Percentiles rank a stretch among this genome's conserved stretches.
Evolutionary conservation across 495 filamentous ascomycete species (phyloP).

Genomic region (Durotheca rogersii): DNA sequence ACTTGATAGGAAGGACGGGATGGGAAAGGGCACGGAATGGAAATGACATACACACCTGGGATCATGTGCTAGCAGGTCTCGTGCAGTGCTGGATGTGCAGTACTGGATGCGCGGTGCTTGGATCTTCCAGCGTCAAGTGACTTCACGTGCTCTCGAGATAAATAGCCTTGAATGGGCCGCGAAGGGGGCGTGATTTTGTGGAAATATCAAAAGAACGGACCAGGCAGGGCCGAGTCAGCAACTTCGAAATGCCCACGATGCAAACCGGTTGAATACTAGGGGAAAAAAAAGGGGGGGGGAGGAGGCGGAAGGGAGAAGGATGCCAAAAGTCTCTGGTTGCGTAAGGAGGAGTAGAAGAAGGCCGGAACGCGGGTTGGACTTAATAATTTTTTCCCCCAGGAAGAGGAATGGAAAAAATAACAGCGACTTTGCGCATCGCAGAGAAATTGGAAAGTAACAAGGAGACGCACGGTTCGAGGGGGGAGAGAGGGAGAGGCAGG

Average conservation of each 20-base stretch:
- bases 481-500: conserved; percentile 28
- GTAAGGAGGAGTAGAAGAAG: conserved; percentile 1
- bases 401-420: conserved; percentile 17
- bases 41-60: conserved; percentile 27
- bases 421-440: conserved; percentile 24
- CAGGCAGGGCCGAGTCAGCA: conserved; percentile 24
- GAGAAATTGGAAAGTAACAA: conserved; percentile 30
- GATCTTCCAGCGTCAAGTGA: conserved; percentile 38
- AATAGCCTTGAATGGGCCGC: conserved; percentile 36
- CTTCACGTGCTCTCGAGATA: conserved; percentile 38
- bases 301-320: neutral
- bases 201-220: conserved; percentile 29
- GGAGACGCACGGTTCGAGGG: conserved; percentile 25
- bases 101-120: conserved; percentile 30
- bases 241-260: conserved; percentile 15
- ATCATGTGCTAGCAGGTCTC: conserved; percentile 41
- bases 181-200: conserved; percentile 31
- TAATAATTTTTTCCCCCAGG: neutral
- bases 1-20: no score
- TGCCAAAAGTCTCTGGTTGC: neutral
- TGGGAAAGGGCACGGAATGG: neutral
- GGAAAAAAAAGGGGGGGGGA: no score
- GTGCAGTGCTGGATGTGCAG: conserved; percentile 34
- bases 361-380: conserved; percentile 7
- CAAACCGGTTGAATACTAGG: no score